Percentiles rank a stretch among this genome's conserved stretches.
Conservation (phyloP, 129 eudicot genomes). For the Glebionis coronaria region DNA sequence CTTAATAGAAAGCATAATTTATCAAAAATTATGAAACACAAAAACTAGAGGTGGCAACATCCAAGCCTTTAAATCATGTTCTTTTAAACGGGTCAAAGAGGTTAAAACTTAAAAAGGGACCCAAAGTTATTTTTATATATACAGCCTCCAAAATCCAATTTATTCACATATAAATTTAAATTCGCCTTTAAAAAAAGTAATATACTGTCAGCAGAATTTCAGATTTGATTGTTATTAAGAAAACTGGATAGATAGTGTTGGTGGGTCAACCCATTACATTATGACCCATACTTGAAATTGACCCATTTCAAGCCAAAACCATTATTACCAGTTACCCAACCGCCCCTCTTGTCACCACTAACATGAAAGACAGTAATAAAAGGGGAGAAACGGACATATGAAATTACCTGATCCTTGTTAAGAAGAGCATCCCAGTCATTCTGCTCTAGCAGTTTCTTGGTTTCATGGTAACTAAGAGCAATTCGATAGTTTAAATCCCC, state of each 20-base stretch:
- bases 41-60: too few species aligned
- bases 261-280: not conserved
- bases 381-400: constrained; percentile 7
- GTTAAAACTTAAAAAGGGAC: not conserved
- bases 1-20: too few species aligned
- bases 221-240: not conserved
- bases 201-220: too few species aligned
- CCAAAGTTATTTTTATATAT: not conserved
- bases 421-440: constrained; percentile 67
- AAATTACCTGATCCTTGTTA: constrained; percentile 60
- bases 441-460: constrained; percentile 49
- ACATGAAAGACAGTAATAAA: not conserved
- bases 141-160: not conserved
- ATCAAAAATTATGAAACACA: too few species aligned
- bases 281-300: not conserved
- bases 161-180: too few species aligned
- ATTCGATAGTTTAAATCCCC: constrained; percentile 72
- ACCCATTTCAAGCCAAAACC: not conserved
- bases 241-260: not conserved
- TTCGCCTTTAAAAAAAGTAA: too few species aligned
- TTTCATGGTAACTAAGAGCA: constrained; percentile 54
- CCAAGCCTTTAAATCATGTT: too few species aligned
- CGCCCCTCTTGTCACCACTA: not conserved
- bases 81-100: not conserved
- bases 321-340: constrained; percentile 1